These are phyloP conservation scores for Ogataea saltuana DNA, from an alignment of 805 yeast genomes.

Conservation along the genomic window DNA sequence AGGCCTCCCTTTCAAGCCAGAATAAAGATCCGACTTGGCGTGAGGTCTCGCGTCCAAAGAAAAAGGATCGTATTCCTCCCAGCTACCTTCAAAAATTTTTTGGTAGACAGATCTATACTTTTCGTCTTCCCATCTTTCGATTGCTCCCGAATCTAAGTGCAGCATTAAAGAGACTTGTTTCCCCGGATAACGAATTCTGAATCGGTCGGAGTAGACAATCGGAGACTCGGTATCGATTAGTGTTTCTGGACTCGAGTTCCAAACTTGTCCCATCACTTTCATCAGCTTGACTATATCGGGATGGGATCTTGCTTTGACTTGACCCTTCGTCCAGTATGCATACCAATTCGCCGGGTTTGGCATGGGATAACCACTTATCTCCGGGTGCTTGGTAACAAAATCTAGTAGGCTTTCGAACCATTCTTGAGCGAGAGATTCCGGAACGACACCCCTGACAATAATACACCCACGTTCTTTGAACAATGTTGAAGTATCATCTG, in stretches of 20 bases:
- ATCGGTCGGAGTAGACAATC: conserved; percentile 43
- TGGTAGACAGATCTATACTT: conserved; percentile 38
- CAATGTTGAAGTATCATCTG: conserved; percentile 9
- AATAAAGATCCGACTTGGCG: conserved; percentile 39
- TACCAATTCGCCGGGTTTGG: conserved; percentile 34
- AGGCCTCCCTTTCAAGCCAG: conserved; percentile 24
- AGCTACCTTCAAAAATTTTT: conserved; percentile 39
- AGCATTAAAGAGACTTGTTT: conserved; percentile 37
- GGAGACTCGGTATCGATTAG: conserved; percentile 35
- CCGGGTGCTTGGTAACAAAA: conserved; percentile 34
- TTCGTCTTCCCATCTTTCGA: conserved; percentile 49
- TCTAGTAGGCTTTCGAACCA: conserved; percentile 23
- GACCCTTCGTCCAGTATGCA: conserved; percentile 42
- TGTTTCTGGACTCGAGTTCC: conserved; percentile 25
- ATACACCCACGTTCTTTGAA: conserved; percentile 30
- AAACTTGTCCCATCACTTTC: conserved; percentile 18
- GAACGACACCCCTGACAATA: conserved; percentile 37
- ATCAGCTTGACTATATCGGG: conserved; percentile 36
- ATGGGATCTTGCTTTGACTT: conserved; percentile 41
- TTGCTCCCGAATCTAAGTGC: conserved; percentile 44
- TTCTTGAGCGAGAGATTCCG: conserved; percentile 25
- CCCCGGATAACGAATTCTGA: conserved; percentile 44
- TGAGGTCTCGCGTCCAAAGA: conserved; percentile 37
- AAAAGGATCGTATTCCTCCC: conserved; percentile 47
- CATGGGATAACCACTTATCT: conserved; percentile 28